Conservation (phyloP, 2,329 filamentous ascomycete species). For the Canariomyces notabilis region DNA sequence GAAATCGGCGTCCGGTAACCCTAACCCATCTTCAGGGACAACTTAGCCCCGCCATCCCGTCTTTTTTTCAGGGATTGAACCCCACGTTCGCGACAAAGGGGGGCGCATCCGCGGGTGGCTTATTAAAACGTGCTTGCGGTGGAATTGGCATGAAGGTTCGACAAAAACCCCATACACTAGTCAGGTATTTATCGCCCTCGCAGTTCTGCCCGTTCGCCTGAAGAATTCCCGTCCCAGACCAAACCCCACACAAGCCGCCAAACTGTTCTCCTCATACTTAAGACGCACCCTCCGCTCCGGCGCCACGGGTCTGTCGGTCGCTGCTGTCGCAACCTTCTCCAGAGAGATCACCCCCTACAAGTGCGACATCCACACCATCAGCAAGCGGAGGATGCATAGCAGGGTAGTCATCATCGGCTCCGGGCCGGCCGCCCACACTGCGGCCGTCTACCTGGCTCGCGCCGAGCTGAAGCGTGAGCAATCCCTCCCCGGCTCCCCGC, state of each 20-base stretch:
- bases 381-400: conserved; percentile 72
- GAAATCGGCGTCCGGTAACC: no score
- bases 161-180: not conserved
- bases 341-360: conserved; percentile 40
- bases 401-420: conserved; percentile 93
- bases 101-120: conserved; percentile 7
- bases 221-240: conserved; percentile 2
- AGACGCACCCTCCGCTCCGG: conserved; percentile 72
- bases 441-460: conserved; percentile 90
- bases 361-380: conserved; percentile 35
- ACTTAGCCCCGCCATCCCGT: not conserved
- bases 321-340: conserved; percentile 61
- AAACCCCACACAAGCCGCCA: conserved; percentile 51
- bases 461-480: conserved; percentile 79
- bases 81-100: conserved; percentile 11
- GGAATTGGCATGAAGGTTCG: conserved; percentile 11
- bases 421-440: conserved; percentile 94
- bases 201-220: no score
- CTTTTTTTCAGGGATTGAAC: not conserved
- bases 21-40: conserved; percentile 11
- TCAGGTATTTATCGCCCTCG: no score
- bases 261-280: conserved; percentile 85
- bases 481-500: not conserved
- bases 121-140: conserved; percentile 18
- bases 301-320: conserved; percentile 66